These are phyloP conservation scores for Fusarium albosuccineum DNA, from an alignment of 2,329 filamentous ascomycete genomes.

Conservation along the genomic window DNA sequence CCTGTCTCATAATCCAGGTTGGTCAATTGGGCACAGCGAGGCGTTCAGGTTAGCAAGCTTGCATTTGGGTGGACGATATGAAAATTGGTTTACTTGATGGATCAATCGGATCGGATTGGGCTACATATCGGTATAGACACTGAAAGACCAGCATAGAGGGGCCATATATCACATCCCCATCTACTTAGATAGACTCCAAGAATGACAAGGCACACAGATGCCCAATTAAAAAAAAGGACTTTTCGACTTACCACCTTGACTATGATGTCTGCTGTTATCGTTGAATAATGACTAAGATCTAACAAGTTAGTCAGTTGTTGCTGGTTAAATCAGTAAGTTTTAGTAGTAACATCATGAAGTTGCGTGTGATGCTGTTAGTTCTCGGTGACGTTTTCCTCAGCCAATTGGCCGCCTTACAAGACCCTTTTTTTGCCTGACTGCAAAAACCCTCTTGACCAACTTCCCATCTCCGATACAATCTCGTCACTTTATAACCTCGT, in stretches of 20 bases:
- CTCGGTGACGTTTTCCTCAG: slow-evolving; percentile 20
- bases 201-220: slow-evolving; percentile 26
- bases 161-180: slow-evolving; percentile 7
- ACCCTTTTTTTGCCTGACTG: slow-evolving; percentile 5
- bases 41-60: slow-evolving; percentile 40
- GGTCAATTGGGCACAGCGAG: slow-evolving; percentile 41
- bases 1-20: slow-evolving; percentile 30
- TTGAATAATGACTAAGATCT: background rate
- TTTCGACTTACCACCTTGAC: background rate
- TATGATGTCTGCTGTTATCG: background rate
- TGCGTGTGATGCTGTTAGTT: slow-evolving; percentile 11
- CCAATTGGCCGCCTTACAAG: slow-evolving; percentile 36
- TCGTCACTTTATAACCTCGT: background rate
- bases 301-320: background rate
- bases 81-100: background rate
- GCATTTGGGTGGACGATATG: slow-evolving; percentile 20
- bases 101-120: slow-evolving; percentile 14
- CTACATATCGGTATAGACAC: slow-evolving; percentile 14
- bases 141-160: slow-evolving; percentile 13
- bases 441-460: background rate
- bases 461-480: slow-evolving; percentile 11
- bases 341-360: slow-evolving; percentile 33
- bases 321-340: slow-evolving; percentile 22
- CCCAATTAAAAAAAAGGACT: background rate
- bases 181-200: slow-evolving; percentile 24